Evolutionary conservation across 345 rosid genomes (phyloP).

Genomic region (Rubroshorea leprosula): DNA sequence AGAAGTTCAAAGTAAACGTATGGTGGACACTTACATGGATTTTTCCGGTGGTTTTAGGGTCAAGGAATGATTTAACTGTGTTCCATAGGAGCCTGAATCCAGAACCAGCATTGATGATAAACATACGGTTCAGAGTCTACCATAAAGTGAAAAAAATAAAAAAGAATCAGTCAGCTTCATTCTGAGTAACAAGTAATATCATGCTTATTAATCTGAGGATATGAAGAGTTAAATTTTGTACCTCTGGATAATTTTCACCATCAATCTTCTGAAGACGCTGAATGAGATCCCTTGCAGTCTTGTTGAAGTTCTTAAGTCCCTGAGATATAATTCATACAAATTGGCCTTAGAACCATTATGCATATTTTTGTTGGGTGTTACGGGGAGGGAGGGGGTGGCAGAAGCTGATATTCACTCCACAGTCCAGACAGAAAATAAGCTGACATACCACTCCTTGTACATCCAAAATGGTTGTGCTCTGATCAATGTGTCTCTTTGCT

Average conservation of each 20-base stretch:
- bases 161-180: conserved; percentile 20
- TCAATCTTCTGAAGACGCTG: conserved; percentile 70
- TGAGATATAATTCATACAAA: conserved; percentile 20
- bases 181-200: not conserved
- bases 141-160: conserved; percentile 9
- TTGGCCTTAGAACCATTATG: no score
- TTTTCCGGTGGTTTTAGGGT: conserved; percentile 83
- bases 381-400: not conserved
- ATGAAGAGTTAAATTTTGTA: conserved; percentile 11
- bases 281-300: conserved; percentile 76
- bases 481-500: conserved; percentile 70
- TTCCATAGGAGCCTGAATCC: conserved; percentile 93
- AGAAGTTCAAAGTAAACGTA: not conserved
- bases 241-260: conserved; percentile 89
- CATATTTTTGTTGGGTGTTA: no score
- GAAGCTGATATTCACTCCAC: not conserved
- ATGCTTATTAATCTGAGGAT: not conserved
- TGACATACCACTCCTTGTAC: conserved; percentile 90
- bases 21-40: conserved; percentile 50
- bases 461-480: conserved; percentile 89
- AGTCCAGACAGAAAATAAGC: not conserved
- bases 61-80: conserved; percentile 69
- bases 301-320: conserved; percentile 89
- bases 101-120: conserved; percentile 89
- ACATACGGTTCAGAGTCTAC: conserved; percentile 88